Evolutionary conservation across 1,284 basidiomycete genomes (phyloP).

Genomic region (Malassezia vespertilionis): DNA sequence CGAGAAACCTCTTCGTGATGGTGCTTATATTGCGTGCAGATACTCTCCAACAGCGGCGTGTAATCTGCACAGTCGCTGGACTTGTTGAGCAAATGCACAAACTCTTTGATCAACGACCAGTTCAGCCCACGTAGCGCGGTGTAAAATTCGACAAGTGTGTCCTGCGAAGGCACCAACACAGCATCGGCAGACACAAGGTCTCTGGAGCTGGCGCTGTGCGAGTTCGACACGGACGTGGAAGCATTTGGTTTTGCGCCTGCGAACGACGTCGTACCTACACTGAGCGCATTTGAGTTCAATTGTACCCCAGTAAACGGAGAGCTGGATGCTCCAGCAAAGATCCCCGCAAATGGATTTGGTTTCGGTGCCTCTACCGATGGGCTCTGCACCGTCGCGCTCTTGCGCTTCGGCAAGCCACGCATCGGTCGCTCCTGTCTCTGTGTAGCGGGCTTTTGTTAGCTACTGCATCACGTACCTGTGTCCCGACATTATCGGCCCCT

Average conservation of each 20-base stretch:
- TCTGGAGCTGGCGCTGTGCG: not conserved
- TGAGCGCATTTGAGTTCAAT: no score
- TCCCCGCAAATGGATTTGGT: not conserved
- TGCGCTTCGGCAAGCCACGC: constrained; percentile 15
- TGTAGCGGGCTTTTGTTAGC: not conserved
- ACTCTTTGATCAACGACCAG: constrained; percentile 8
- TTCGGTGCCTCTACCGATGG: not conserved
- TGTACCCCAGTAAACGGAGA: no score
- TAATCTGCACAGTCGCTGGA: constrained; percentile 10
- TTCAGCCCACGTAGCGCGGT: constrained; percentile 12
- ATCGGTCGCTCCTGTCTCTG: constrained; percentile 5
- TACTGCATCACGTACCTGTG: not conserved
- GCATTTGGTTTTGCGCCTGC: no score
- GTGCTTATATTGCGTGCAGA: not conserved
- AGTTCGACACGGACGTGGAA: no score
- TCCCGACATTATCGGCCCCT: not conserved
- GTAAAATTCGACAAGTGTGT: constrained; percentile 1
- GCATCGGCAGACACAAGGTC: no score
- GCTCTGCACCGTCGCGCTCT: not conserved
- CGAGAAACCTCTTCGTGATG: constrained; percentile 5
- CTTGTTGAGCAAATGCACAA: constrained; percentile 5
- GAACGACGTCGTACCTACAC: no score
- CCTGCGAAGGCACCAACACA: no score
- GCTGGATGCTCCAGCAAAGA: not conserved
- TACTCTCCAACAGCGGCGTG: not conserved